These are phyloP conservation scores for Spongospora subterranea DNA, from an alignment of 208 protist genomes.

Conservation along the genomic window DNA sequence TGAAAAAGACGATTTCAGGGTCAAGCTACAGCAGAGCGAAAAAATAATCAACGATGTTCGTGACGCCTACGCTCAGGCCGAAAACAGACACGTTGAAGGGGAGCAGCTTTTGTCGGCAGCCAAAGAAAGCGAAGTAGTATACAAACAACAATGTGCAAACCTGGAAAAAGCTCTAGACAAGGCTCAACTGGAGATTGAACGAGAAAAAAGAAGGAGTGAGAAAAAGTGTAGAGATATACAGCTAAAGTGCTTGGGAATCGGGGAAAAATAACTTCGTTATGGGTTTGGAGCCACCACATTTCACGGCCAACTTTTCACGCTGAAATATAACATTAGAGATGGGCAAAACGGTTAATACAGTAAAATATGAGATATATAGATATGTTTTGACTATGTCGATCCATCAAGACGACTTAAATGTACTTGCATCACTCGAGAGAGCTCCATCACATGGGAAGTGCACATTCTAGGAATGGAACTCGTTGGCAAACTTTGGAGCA, in stretches of 20 bases:
- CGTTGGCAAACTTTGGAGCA: background rate
- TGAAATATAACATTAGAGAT: too few relatives aligned
- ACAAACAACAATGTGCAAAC: background rate
- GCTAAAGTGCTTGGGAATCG: slow-evolving; percentile 22
- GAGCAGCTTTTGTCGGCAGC: background rate
- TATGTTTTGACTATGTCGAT: too few relatives aligned
- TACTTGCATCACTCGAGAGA: background rate
- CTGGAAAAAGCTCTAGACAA: background rate
- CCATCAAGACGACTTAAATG: background rate
- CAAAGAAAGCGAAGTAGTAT: background rate
- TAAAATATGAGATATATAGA: too few relatives aligned
- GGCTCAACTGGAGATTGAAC: background rate
- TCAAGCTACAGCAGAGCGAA: background rate
- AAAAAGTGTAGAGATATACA: background rate
- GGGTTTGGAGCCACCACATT: background rate
- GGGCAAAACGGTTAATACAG: too few relatives aligned
- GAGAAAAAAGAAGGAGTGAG: background rate
- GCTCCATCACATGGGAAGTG: background rate
- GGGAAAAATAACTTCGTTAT: background rate
- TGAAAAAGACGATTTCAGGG: background rate
- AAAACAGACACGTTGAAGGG: background rate
- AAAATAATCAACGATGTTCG: background rate
- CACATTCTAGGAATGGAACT: background rate
- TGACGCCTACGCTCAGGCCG: background rate
- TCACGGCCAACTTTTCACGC: background rate